Evolutionary conservation across 225 moss, liverwort and hornwort species (phyloP).

Genomic region (Lunularia cruciata): DNA sequence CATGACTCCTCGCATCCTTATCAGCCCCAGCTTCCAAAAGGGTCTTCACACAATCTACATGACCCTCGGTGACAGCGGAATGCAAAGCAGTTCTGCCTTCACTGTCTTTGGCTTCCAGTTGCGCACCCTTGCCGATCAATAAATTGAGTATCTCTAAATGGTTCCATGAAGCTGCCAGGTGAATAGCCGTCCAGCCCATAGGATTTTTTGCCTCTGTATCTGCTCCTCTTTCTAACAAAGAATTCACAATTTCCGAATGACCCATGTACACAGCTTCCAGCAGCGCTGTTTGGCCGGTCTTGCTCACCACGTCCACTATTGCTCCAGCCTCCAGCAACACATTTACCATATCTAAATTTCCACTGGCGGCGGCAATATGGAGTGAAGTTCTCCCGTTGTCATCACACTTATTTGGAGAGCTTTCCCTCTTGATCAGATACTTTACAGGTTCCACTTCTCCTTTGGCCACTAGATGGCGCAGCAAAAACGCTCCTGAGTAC

Average conservation of each 20-base stretch:
- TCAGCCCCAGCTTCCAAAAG: slow-evolving; percentile 68
- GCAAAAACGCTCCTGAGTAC: slow-evolving; percentile 67
- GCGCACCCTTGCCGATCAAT: slow-evolving; percentile 61
- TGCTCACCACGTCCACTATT: slow-evolving; percentile 56
- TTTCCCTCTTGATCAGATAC: slow-evolving; percentile 56
- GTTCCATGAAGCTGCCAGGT: slow-evolving; percentile 75
- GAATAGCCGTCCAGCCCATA: slow-evolving; percentile 81
- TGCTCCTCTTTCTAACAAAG: slow-evolving; percentile 59
- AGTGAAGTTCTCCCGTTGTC: slow-evolving; percentile 78
- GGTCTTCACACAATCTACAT: slow-evolving; percentile 49
- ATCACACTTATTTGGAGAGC: slow-evolving; percentile 56
- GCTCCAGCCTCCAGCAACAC: slow-evolving; percentile 67
- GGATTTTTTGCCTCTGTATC: slow-evolving; percentile 61
- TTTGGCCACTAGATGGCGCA: slow-evolving; percentile 75
- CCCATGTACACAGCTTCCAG: slow-evolving; percentile 86
- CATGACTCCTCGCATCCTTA: slow-evolving; percentile 47
- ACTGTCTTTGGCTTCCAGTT: slow-evolving; percentile 61
- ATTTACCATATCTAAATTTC: slow-evolving; percentile 67
- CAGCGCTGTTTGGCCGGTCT: slow-evolving; percentile 64
- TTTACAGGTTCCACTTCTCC: slow-evolving; percentile 55
- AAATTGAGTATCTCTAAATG: slow-evolving; percentile 57
- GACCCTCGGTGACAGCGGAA: slow-evolving; percentile 73
- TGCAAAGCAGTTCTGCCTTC: slow-evolving; percentile 71
- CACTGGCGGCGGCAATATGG: slow-evolving; percentile 72
- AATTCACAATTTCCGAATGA: slow-evolving; percentile 53